Evolutionary conservation across 768 basidiomycete species (phyloP), one percentile per base, ranked within the genome.

Genomic region (Boletus sp.): DNA sequence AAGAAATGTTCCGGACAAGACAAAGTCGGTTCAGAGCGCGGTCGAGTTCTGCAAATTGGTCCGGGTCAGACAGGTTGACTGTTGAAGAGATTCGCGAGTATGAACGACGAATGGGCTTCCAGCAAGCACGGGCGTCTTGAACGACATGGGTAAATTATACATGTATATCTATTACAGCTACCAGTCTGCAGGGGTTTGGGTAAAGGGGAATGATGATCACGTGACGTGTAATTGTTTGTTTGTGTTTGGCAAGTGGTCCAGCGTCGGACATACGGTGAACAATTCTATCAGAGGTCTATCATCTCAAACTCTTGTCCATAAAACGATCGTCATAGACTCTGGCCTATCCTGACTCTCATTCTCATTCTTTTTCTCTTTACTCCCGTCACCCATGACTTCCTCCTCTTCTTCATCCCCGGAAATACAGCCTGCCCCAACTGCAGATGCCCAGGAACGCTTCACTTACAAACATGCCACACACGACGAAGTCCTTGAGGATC

Each of bases 1-100:
- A 95, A 60, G 93, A 98, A 65, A 79, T 98, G 58, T 99, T 99
- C 80, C 81, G 84, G 63, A 79, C 75, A 27, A 78, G 85, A 57
- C 85, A 84, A 17, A 89, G 85, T 59, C 81, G 87, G 47, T 97
- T 97, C 77, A 79, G 95, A 54, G 87, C 90, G 7, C 79, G 96
- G 44, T 91, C 92, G 9, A 95, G 93, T 64, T 95, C 92, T 11
- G 96, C 96, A 33, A 97, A 97, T 68, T 98, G 96, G 96, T 81
- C 84, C 7, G 93, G 92, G n/a, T 73, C 87, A n/a, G 96, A 98
- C 73, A 79, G 84, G 25, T 73, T 98, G 62, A 95, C 92, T 15
- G 70, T 77, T 23, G 84, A 88, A 58, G 96, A 98, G 72, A 86
- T 95, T 72, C 74, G 78, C 54, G 90, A 93, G 58, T 98, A 98